phyloP scores from a whole-genome alignment of 1,284 basidiomycete species.

The Marasmius fiardii region DNA sequence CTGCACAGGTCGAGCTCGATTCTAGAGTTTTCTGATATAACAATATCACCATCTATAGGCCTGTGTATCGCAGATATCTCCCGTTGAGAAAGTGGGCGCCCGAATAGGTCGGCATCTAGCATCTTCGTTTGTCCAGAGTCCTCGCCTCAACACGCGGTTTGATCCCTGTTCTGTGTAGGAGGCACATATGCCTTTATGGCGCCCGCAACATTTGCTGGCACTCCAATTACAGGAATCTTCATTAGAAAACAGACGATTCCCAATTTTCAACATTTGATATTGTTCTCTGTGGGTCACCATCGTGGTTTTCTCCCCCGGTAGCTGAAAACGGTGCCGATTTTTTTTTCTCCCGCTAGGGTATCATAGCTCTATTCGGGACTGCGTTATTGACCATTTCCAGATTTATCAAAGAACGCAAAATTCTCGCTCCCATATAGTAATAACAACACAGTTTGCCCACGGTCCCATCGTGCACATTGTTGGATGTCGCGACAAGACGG shows the following conservation, averaged over 20 bases:
- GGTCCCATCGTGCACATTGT: too few relatives aligned
- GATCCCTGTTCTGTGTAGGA: not conserved
- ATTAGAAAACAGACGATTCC: slow-evolving; percentile 15
- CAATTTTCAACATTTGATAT: slow-evolving; percentile 21
- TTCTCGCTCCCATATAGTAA: not conserved
- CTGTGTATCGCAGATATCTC: slow-evolving; percentile 23
- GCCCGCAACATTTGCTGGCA: slow-evolving; percentile 20
- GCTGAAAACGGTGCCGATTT: not conserved
- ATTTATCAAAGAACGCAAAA: slow-evolving; percentile 1
- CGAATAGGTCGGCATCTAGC: slow-evolving; percentile 18
- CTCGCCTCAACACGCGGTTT: not conserved
- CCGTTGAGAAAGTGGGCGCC: slow-evolving; percentile 24
- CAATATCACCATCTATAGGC: slow-evolving; percentile 9
- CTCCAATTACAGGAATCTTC: slow-evolving; percentile 21
- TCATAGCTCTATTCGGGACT: not conserved
- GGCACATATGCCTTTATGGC: slow-evolving; percentile 17
- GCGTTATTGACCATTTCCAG: not conserved
- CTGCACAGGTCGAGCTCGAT: not conserved
- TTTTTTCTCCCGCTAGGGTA: not conserved
- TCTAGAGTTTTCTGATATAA: not conserved
- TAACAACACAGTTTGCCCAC: too few relatives aligned
- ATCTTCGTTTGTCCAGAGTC: not conserved
- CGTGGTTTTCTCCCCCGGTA: too few relatives aligned
- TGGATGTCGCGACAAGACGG: not conserved
- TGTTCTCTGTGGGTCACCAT: slow-evolving; percentile 19